These are phyloP conservation scores for Coemansia pectinata DNA, from an alignment of 192 early-diverging fungal species.

Conservation along the genomic window DNA sequence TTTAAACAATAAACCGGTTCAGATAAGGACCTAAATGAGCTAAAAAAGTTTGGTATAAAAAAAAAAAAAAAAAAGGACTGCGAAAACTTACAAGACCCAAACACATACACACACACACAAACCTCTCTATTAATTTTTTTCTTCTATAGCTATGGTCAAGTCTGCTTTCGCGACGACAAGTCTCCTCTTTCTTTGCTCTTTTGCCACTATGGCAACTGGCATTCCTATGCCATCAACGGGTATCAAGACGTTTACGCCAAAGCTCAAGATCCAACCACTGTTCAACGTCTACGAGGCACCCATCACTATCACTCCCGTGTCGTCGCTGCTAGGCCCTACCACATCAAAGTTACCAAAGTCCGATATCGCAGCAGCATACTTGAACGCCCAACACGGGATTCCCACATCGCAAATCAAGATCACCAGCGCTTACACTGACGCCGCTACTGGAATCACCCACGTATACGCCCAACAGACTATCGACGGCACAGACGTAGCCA, in stretches of 20 bases:
- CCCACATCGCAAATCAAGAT: slow-evolving; percentile 42
- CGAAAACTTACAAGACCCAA: too few species aligned
- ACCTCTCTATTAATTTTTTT: background rate
- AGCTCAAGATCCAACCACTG: slow-evolving; percentile 7
- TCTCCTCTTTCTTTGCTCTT: background rate
- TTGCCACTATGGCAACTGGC: background rate
- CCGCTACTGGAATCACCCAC: slow-evolving; percentile 62
- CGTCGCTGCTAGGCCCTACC: background rate
- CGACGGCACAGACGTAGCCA: slow-evolving; percentile 59
- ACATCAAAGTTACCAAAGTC: background rate
- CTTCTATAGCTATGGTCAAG: background rate
- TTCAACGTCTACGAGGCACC: slow-evolving; percentile 23
- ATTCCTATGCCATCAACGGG: background rate
- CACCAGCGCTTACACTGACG: slow-evolving; percentile 67
- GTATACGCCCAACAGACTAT: slow-evolving; percentile 64
- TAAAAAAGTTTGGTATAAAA: slow-evolving; percentile 4
- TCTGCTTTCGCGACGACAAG: background rate
- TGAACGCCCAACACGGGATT: slow-evolving; percentile 12
- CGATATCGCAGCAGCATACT: slow-evolving; percentile 5
- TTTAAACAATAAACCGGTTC: background rate
- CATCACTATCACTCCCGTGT: slow-evolving; percentile 1
- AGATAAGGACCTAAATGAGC: background rate
- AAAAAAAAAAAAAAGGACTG: background rate
- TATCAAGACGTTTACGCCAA: slow-evolving; percentile 23
- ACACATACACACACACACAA: too few species aligned